These are phyloP conservation scores for Phialemonium atrogriseum DNA, from an alignment of 2,329 filamentous ascomycete genomes.

Conservation along the genomic window DNA sequence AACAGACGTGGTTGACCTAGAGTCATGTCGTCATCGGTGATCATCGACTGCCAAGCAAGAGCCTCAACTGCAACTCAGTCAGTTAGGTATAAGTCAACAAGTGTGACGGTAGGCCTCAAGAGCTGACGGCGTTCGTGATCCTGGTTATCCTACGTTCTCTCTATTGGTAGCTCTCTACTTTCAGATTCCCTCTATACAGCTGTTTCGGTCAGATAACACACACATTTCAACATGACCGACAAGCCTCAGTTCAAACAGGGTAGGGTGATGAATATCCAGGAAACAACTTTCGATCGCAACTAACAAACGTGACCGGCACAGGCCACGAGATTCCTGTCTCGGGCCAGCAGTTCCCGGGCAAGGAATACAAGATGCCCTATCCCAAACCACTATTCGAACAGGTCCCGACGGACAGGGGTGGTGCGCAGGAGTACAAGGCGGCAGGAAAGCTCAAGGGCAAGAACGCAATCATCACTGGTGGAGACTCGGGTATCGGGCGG, in stretches of 20 bases:
- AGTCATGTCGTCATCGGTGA: no score
- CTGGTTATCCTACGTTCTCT: neutral
- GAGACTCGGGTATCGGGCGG: slow-evolving; percentile 72
- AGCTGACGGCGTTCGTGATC: no score
- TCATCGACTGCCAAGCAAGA: no score
- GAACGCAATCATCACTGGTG: slow-evolving; percentile 72
- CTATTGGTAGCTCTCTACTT: no score
- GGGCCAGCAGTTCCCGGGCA: slow-evolving; percentile 32
- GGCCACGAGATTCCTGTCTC: slow-evolving; percentile 31
- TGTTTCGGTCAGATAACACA: no score
- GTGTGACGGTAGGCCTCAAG: no score
- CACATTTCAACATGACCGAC: slow-evolving; percentile 11
- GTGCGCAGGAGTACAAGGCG: slow-evolving; percentile 62
- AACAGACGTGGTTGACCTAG: no score
- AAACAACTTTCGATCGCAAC: neutral
- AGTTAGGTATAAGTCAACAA: no score
- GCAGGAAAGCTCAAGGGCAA: slow-evolving; percentile 69
- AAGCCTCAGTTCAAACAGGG: slow-evolving; percentile 26
- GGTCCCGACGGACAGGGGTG: slow-evolving; percentile 59
- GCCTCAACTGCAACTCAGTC: no score
- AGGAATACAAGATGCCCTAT: slow-evolving; percentile 39
- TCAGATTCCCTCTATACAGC: no score
- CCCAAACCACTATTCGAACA: slow-evolving; percentile 53
- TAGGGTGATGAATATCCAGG: slow-evolving; percentile 13
- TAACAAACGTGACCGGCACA: slow-evolving; percentile 7